These are phyloP conservation scores for Ascochyta rabiei DNA, from an alignment of 2,329 filamentous ascomycete species.

Conservation along the genomic window DNA sequence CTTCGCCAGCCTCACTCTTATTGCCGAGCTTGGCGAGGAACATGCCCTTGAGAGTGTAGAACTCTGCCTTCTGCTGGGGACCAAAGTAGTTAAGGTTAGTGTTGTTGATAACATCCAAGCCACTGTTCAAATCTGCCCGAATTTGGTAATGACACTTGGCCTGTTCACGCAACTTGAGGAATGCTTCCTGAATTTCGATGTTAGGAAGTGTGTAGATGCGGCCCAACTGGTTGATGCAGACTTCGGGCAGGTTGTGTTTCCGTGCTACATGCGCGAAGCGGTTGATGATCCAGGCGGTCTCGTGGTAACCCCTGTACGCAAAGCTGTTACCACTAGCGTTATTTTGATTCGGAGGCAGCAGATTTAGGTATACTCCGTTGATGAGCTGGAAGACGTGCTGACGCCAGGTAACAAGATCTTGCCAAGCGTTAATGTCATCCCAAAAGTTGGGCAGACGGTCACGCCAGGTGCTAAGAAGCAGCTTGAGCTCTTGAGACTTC, in stretches of 20 bases:
- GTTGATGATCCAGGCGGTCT: constrained; percentile 99
- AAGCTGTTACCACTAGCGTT: constrained; percentile 90
- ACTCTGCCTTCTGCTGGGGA: constrained; percentile 93
- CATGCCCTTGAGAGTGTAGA: constrained; percentile 99
- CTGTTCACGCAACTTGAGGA: constrained; percentile 97
- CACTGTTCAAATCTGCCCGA: constrained; percentile 85
- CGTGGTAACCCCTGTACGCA: constrained; percentile 95
- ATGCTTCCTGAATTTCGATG: constrained; percentile 99
- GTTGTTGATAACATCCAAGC: constrained; percentile 98
- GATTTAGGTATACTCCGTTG: constrained; percentile 87
- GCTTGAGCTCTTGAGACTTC: constrained; percentile 94
- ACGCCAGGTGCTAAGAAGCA: constrained; percentile 92
- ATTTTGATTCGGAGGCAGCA: constrained; percentile 76
- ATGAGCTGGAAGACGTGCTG: constrained; percentile 99
- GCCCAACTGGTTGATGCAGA: constrained; percentile 95
- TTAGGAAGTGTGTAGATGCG: constrained; percentile 98
- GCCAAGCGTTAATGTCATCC: constrained; percentile 99
- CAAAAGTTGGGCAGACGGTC: constrained; percentile 96
- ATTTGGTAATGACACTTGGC: constrained; percentile 99
- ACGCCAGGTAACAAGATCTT: constrained; percentile 98
- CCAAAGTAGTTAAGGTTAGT: constrained; percentile 99
- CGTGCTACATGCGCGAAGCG: constrained; percentile 96
- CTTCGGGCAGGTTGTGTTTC: constrained; percentile 94
- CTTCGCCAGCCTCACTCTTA: constrained; percentile 88
- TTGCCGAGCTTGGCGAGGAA: constrained; percentile 94